Evolutionary conservation across 2,329 filamentous ascomycete genomes (phyloP).

Genomic region (Orbilia ellipsospora): DNA sequence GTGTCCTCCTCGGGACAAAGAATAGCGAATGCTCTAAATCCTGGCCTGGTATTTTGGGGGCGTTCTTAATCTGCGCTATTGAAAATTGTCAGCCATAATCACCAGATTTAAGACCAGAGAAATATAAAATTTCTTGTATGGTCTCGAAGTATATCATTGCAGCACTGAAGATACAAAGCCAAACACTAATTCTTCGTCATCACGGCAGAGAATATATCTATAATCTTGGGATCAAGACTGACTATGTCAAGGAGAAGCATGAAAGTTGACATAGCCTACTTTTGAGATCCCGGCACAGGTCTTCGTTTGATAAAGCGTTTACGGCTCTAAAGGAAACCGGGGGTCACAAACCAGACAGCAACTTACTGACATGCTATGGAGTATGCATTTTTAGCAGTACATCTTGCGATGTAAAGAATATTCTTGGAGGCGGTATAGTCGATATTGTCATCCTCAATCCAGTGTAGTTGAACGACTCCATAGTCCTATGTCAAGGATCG

Average conservation of each 20-base stretch:
- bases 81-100: constrained; percentile 67
- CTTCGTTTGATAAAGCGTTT: background rate
- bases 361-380: constrained; percentile 82
- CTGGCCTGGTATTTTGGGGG: constrained; percentile 72
- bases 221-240: constrained; percentile 69
- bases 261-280: constrained; percentile 70
- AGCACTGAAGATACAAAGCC: constrained; percentile 38
- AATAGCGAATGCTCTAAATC: constrained; percentile 86
- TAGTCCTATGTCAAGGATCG: constrained; percentile 79
- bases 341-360: constrained; percentile 22
- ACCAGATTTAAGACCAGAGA: constrained; percentile 4
- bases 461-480: constrained; percentile 96
- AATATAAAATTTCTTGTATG: constrained; percentile 47
- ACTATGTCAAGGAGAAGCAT: constrained; percentile 68
- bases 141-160: constrained; percentile 54
- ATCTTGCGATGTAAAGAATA: constrained; percentile 90
- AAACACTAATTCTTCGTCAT: constrained; percentile 42
- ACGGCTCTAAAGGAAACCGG: no score
- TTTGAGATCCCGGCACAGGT: constrained; percentile 61
- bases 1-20: constrained; percentile 91
- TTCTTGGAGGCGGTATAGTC: constrained; percentile 89
- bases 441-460: constrained; percentile 93
- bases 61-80: constrained; percentile 59
- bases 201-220: constrained; percentile 35
- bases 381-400: constrained; percentile 83